phyloP scores from a whole-genome alignment of 73 alveolate genomes.

The Blepharisma stoltei region DNA sequence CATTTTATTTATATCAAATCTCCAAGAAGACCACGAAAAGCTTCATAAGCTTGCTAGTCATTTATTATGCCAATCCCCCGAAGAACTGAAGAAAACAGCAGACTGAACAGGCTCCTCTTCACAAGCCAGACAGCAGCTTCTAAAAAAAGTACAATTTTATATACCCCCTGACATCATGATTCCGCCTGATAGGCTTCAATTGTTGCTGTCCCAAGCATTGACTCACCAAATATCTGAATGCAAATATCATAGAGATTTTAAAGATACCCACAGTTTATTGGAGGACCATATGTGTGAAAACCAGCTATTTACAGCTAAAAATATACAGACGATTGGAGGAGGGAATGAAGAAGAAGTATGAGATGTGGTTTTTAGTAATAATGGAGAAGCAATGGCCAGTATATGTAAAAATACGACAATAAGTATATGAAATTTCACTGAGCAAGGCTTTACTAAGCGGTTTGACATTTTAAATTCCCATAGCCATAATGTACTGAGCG shows the following conservation, averaged over 20 bases:
- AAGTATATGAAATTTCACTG: not conserved
- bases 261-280: slow-evolving; percentile 25
- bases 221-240: slow-evolving; percentile 30
- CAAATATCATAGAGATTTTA: slow-evolving; percentile 32
- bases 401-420: slow-evolving; percentile 11
- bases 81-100: slow-evolving; percentile 32
- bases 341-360: slow-evolving; percentile 47
- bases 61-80: slow-evolving; percentile 31
- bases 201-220: slow-evolving; percentile 32
- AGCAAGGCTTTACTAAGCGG: no score
- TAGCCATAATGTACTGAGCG: no score
- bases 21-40: not conserved
- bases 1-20: no score
- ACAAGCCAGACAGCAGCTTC: slow-evolving; percentile 32
- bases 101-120: slow-evolving; percentile 36
- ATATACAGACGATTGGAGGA: slow-evolving; percentile 33
- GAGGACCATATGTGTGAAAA: slow-evolving; percentile 46
- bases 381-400: slow-evolving; percentile 43
- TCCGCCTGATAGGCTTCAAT: slow-evolving; percentile 34
- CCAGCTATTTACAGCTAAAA: slow-evolving; percentile 24
- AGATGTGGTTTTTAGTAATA: slow-evolving; percentile 33
- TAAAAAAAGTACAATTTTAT: slow-evolving; percentile 33
- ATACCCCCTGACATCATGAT: slow-evolving; percentile 41
- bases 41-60: slow-evolving; percentile 39
- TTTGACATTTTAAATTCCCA: no score